Evolutionary conservation across 768 basidiomycete genomes (phyloP), one percentile per base, ranked within the genome.

Genomic region (Termitomyces sp.): DNA sequence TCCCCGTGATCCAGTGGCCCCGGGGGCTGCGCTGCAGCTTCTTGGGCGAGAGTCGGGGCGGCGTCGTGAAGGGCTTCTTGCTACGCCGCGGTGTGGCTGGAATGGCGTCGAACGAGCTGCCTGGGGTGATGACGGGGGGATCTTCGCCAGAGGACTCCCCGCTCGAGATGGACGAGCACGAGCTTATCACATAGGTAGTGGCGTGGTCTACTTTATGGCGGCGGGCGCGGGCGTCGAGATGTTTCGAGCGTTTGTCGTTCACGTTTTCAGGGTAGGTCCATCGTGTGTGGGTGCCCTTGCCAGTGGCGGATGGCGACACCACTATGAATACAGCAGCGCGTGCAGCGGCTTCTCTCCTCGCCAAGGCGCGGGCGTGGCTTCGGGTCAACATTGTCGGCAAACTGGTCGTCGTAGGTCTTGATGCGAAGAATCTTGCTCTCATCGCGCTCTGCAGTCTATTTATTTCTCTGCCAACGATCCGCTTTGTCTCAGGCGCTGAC

Each of bases 11-110:
- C 60, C 60, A 61, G 19, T 45, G 54, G 27, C 39, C 25, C n/a
- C 28, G 42, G 6, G 60, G 60, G 46, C 60, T 61, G 41, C 57
- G 60, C 45, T 58, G 60, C 10, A 61, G 50, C 34, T 56, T 52
- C 43, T 50, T 52, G 14, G 57, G 57, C 6, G 50, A 41, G 40
- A 55, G 54, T 12, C 46, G 54, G 3, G 60, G 60, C 1, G 57
- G 57, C 3, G 60, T 61, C 19, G 49, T 55, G 16, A 47, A 51
- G 4, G 44, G 49, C 10, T 12, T 49, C 19, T 55, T 30, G 23
- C 5, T 46, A 27, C 42, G 54, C 27, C 37, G 54, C 2, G 60
- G 57, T 27, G 59, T 61, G 19, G 34, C 30, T n/a, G 50, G 44
- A 1, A 35, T n/a, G 39, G 35, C 10, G 28, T 48, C n/a, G 45